Percentiles rank a stretch among this genome's conserved stretches.
Evolutionary conservation across 768 basidiomycete genomes (phyloP).

Genomic region (Pleurotus salmoneostramineus): DNA sequence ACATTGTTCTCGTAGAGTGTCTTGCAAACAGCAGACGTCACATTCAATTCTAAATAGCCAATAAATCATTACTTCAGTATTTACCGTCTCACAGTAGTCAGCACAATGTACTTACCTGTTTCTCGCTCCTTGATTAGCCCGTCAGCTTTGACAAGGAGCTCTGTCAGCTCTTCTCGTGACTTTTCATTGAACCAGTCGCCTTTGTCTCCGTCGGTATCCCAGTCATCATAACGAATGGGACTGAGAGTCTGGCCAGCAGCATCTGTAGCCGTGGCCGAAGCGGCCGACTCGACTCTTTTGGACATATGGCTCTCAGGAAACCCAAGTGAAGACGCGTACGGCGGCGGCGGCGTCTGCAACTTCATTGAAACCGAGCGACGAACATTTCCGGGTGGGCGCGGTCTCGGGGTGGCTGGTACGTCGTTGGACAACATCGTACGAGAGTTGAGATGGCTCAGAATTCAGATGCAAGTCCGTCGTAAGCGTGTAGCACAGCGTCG

Average conservation of each 20-base stretch:
- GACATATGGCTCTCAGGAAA: constrained; percentile 20
- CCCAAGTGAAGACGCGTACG: constrained; percentile 46
- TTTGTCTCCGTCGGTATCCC: neutral
- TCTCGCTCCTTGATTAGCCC: constrained; percentile 74
- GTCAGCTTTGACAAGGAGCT: constrained; percentile 68
- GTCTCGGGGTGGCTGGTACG: constrained; percentile 52
- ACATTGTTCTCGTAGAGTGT: constrained; percentile 66
- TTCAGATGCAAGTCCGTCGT: neutral
- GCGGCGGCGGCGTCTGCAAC: constrained; percentile 47
- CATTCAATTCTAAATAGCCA: constrained; percentile 48
- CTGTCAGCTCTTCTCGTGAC: constrained; percentile 71
- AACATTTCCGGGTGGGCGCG: constrained; percentile 66
- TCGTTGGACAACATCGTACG: constrained; percentile 30
- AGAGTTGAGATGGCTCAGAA: neutral
- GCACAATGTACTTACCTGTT: constrained; percentile 49
- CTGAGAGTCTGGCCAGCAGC: constrained; percentile 12
- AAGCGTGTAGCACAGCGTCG: too few relatives aligned
- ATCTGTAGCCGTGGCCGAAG: constrained; percentile 10
- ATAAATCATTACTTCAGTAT: neutral
- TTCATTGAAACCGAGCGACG: constrained; percentile 41
- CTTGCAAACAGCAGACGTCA: constrained; percentile 68
- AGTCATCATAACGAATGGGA: constrained; percentile 10
- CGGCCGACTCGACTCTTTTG: constrained; percentile 9
- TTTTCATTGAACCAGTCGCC: constrained; percentile 56
- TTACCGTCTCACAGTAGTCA: neutral